Evolutionary conservation across 2,329 filamentous ascomycete genomes (phyloP).

Genomic region (Tolypocladium guangdongense): DNA sequence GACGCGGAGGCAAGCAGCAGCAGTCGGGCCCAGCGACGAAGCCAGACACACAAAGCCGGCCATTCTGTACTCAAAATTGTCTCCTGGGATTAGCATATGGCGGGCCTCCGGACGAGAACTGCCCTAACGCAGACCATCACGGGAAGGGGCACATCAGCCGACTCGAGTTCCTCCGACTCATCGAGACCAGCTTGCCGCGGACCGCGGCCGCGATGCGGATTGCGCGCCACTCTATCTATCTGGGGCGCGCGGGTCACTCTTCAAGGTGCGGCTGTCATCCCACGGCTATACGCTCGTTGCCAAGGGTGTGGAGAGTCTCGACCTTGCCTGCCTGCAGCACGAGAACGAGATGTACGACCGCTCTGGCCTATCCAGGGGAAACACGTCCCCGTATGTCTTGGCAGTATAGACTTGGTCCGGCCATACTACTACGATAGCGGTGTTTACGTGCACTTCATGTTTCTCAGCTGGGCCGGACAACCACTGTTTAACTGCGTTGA

Average conservation of each 20-base stretch:
- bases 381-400: slow-evolving; percentile 23
- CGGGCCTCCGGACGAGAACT: not conserved
- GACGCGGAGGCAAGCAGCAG: not conserved
- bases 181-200: slow-evolving; percentile 16
- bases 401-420: slow-evolving; percentile 9
- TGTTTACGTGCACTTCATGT: too few species aligned
- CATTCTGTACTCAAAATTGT: slow-evolving; percentile 3
- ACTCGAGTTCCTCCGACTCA: slow-evolving; percentile 14
- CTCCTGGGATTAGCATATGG: slow-evolving; percentile 2
- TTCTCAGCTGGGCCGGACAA: too few species aligned
- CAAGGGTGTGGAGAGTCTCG: slow-evolving; percentile 21
- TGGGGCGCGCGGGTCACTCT: slow-evolving; percentile 19
- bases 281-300: slow-evolving; percentile 27
- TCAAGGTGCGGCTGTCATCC: slow-evolving; percentile 24
- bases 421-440: too few species aligned
- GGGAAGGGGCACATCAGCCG: slow-evolving; percentile 10
- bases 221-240: slow-evolving; percentile 16
- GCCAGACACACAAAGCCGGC: not conserved
- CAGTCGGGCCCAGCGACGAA: not conserved
- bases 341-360: slow-evolving; percentile 20
- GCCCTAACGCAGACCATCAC: not conserved
- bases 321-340: slow-evolving; percentile 12
- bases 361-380: slow-evolving; percentile 20
- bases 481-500: slow-evolving; percentile 1
- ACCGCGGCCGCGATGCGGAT: slow-evolving; percentile 19